Evolutionary conservation across 257 asterid genomes (phyloP), one percentile per base, ranked within the genome.

Genomic region (Nicotiana benthamiana): DNA sequence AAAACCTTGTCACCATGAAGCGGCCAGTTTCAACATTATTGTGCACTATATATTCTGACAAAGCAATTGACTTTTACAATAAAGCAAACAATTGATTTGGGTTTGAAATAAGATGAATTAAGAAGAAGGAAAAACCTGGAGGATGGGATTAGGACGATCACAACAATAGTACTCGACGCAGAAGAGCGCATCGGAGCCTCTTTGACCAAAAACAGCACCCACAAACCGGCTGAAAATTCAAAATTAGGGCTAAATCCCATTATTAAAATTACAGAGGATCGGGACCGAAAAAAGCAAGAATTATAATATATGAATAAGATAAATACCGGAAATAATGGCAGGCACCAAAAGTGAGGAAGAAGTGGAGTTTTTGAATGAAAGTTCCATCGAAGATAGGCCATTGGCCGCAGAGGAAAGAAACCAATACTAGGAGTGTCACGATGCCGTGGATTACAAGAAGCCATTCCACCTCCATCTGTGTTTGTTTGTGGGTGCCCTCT

Each of bases 331-430:
- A 80, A 87, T 91, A 91, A 56, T 94, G 97, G 82, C 85, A 96
- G 83, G 94, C 96, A 40, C 97, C 99, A 84, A 89, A 96, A 22
- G 94, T 92, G 86, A 96, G 86, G 92, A 96, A 96, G 78, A 88
- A 65, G 81, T 92, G 92, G 84, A 96, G 87, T 32, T 92, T 91
- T 83, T 92, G 90, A 80, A 96, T 86, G 86, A 92, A 89, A 81
- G 98, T 96, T 70, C 97, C 99, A 22, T 90, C 90, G 77, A 96
- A 96, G 86, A 96, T 89, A 4, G 98, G 99, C 99, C 98, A 96
- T 79, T 94, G 94, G 12, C 99, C 99, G 84, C 99, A 96, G 81
- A 96, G 91, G 88, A 96, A 91, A 0, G 99, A 93, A 6, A 92
- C 92, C 51, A 96, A 61, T 18, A 96, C 98, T 82, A 96, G 87